Percentiles rank a stretch among this genome's conserved stretches.
phyloP scores from a whole-genome alignment of 2,329 filamentous ascomycete species.

The Chrysoporthe puriensis region DNA sequence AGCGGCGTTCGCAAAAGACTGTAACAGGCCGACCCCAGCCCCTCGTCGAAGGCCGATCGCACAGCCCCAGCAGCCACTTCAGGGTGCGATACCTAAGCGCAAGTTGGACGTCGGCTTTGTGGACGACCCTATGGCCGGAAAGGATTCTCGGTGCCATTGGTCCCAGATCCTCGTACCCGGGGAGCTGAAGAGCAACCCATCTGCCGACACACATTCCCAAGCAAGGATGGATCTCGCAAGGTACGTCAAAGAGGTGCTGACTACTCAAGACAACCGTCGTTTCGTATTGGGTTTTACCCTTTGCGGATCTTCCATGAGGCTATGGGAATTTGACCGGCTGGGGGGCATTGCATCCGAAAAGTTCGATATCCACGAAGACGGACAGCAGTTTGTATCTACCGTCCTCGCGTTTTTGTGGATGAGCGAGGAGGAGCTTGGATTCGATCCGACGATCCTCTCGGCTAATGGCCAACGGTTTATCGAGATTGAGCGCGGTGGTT shows the following conservation, averaged over 20 bases:
- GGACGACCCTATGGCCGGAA: conserved; percentile 4
- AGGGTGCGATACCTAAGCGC: conserved; percentile 30
- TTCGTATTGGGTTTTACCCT: conserved; percentile 48
- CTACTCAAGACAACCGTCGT: conserved; percentile 41
- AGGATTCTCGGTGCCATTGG: conserved; percentile 22
- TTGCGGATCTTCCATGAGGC: conserved; percentile 44
- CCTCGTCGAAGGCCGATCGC: conserved; percentile 35
- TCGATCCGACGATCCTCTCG: conserved; percentile 46
- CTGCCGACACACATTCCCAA: conserved; percentile 37
- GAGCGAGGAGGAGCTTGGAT: conserved; percentile 43
- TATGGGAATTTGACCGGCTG: conserved; percentile 51
- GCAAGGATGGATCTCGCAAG: conserved; percentile 29
- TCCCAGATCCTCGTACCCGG: conserved; percentile 47
- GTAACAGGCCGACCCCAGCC: conserved; percentile 26
- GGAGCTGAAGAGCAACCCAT: conserved; percentile 52
- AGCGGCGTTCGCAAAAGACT: no score
- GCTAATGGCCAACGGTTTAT: no score
- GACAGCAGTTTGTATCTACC: conserved; percentile 41
- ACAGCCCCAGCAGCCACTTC: conserved; percentile 34
- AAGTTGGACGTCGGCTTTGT: conserved; percentile 21
- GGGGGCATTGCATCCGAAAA: conserved; percentile 48
- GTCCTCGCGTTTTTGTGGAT: conserved; percentile 41
- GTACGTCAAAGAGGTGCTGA: conserved; percentile 48
- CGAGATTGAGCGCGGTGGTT: no score
- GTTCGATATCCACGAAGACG: conserved; percentile 51